Conservation (phyloP, 176 grass and related monocot genomes). For the Tillandsia fasciculata region DNA sequence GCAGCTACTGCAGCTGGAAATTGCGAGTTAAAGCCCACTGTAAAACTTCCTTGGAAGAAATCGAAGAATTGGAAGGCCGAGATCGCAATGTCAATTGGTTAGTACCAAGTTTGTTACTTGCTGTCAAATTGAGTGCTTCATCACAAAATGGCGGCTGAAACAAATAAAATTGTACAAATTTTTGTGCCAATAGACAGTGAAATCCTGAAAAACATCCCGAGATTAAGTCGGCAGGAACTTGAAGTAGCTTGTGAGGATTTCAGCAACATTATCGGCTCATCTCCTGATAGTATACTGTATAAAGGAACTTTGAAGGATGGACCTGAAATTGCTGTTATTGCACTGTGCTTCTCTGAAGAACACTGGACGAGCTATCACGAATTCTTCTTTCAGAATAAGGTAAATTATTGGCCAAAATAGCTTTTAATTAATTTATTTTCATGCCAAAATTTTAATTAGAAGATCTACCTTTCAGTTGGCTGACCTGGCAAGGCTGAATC, state of each 20-base stretch:
- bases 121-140: neutral
- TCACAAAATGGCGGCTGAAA: neutral
- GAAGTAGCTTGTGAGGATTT: slow-evolving; percentile 98
- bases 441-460: slow-evolving; percentile 9
- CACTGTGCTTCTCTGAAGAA: slow-evolving; percentile 58
- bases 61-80: slow-evolving; percentile 62
- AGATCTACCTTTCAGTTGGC: slow-evolving; percentile 41
- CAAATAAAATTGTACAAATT: neutral
- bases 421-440: neutral
- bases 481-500: slow-evolving; percentile 74
- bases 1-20: slow-evolving; percentile 57
- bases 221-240: slow-evolving; percentile 68
- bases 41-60: slow-evolving; percentile 61
- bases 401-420: slow-evolving; percentile 8
- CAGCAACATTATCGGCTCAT: slow-evolving; percentile 94
- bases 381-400: slow-evolving; percentile 86
- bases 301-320: slow-evolving; percentile 91
- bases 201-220: slow-evolving; percentile 65
- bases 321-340: slow-evolving; percentile 81
- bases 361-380: slow-evolving; percentile 84
- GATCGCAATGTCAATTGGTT: slow-evolving; percentile 62
- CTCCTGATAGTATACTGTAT: slow-evolving; percentile 64
- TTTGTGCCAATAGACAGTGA: slow-evolving; percentile 53
- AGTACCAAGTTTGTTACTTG: slow-evolving; percentile 4
- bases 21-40: slow-evolving; percentile 55